A percentile compares a stretch with the other conserved stretches of the same genome.
These are phyloP conservation scores for Akanthomyces uredinophilus DNA, from an alignment of 2,329 filamentous ascomycete species.

Conservation along the genomic window DNA sequence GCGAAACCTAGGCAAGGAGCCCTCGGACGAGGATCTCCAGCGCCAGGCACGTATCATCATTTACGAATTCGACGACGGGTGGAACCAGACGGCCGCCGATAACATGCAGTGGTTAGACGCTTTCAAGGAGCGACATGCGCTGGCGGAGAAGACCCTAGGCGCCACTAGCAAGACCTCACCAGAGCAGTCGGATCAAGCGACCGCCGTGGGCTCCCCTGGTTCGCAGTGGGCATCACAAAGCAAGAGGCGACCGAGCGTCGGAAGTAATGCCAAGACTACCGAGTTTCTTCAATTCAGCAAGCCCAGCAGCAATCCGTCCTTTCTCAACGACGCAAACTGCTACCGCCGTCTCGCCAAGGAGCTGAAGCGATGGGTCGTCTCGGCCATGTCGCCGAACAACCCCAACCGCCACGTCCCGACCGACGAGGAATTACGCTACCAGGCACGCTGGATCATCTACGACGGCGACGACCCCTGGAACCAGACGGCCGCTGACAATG, in stretches of 20 bases:
- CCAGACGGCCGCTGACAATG: slow-evolving; percentile 58
- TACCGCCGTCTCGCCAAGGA: slow-evolving; percentile 51
- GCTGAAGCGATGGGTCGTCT: slow-evolving; percentile 46
- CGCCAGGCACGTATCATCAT: slow-evolving; percentile 55
- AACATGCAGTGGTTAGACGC: slow-evolving; percentile 47
- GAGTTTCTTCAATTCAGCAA: slow-evolving; percentile 3
- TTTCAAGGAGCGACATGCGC: slow-evolving; percentile 45
- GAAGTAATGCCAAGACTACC: not conserved
- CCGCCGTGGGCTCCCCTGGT: slow-evolving; percentile 1
- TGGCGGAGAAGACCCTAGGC: slow-evolving; percentile 14
- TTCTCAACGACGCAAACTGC: slow-evolving; percentile 57
- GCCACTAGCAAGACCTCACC: slow-evolving; percentile 10
- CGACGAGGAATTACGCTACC: slow-evolving; percentile 59
- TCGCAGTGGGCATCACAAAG: slow-evolving; percentile 4
- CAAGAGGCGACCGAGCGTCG: not conserved
- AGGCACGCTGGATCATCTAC: slow-evolving; percentile 58
- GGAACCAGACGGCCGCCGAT: slow-evolving; percentile 60
- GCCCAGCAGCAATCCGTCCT: slow-evolving; percentile 31
- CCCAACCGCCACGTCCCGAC: slow-evolving; percentile 54
- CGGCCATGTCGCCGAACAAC: slow-evolving; percentile 54
- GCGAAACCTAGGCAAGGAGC: slow-evolving; percentile 40
- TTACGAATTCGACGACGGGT: slow-evolving; percentile 56
- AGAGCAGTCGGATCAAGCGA: slow-evolving; percentile 2
- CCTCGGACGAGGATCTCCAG: slow-evolving; percentile 51
- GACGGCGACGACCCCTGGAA: slow-evolving; percentile 63